These are phyloP conservation scores for Sporothrix mexicana DNA, from an alignment of 2,329 filamentous ascomycete genomes.

Conservation along the genomic window DNA sequence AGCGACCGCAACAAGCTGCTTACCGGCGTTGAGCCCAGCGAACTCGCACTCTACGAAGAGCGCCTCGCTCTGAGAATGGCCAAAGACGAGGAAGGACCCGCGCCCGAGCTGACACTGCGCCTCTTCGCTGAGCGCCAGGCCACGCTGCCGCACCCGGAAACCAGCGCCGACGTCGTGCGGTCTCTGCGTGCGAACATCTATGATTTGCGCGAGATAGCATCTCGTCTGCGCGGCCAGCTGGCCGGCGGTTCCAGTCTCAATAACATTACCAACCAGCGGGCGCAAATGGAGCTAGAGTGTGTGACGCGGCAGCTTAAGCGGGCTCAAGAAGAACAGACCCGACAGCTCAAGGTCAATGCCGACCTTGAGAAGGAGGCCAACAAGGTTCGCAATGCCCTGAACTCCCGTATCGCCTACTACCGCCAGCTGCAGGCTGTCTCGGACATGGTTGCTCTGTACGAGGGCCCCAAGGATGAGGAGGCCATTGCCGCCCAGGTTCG, in stretches of 20 bases:
- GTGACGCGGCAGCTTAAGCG: slow-evolving; percentile 66
- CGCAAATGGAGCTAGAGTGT: slow-evolving; percentile 67
- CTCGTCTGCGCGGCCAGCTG: slow-evolving; percentile 56
- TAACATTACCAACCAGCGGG: slow-evolving; percentile 48
- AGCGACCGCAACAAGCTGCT: slow-evolving; percentile 80
- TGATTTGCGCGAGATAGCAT: slow-evolving; percentile 67
- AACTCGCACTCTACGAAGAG: slow-evolving; percentile 75
- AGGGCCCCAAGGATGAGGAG: slow-evolving; percentile 64
- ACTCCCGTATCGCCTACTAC: slow-evolving; percentile 86
- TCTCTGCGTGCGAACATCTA: slow-evolving; percentile 75
- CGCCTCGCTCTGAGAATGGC: slow-evolving; percentile 66
- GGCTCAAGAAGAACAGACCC: slow-evolving; percentile 59
- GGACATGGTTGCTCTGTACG: slow-evolving; percentile 79
- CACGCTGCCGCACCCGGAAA: slow-evolving; percentile 51
- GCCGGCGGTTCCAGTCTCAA: slow-evolving; percentile 42
- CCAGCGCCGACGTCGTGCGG: slow-evolving; percentile 51
- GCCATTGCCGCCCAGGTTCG: slow-evolving; percentile 51
- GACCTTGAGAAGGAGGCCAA: slow-evolving; percentile 73
- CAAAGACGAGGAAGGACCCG: slow-evolving; percentile 68
- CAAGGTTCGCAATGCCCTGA: slow-evolving; percentile 78
- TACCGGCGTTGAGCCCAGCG: slow-evolving; percentile 73
- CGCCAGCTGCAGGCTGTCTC: slow-evolving; percentile 89
- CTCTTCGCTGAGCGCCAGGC: slow-evolving; percentile 56
- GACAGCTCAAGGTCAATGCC: slow-evolving; percentile 57
- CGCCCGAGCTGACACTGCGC: slow-evolving; percentile 65